phyloP scores from a whole-genome alignment of 495 filamentous ascomycete genomes.

The Podospora comata region DNA sequence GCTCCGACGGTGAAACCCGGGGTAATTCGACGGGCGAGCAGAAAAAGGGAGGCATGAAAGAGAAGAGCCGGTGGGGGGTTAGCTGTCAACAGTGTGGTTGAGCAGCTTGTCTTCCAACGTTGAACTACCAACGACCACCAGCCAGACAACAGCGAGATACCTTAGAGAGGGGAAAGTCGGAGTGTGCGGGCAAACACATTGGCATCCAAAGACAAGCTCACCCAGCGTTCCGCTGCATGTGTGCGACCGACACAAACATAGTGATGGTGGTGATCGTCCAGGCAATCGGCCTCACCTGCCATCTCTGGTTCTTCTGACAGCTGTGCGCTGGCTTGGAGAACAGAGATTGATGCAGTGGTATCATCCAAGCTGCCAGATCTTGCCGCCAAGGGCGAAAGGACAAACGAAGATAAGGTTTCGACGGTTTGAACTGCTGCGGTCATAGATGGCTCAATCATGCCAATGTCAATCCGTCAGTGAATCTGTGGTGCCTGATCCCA shows the following conservation, averaged over 20 bases:
- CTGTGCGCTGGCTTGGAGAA: neutral
- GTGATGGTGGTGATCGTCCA: neutral
- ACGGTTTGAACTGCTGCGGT: neutral
- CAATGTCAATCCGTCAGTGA: neutral
- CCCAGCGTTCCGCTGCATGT: neutral
- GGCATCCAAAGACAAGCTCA: neutral
- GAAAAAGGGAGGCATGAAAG: neutral
- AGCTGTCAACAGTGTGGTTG: neutral
- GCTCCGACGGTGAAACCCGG: neutral
- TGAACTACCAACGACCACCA: neutral
- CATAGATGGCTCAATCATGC: neutral
- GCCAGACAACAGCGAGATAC: neutral
- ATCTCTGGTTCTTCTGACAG: neutral
- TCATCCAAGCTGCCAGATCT: neutral
- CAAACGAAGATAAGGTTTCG: neutral
- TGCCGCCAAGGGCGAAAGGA: neutral
- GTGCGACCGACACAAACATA: neutral
- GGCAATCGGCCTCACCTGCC: neutral
- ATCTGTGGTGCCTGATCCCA: neutral
- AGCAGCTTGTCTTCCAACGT: neutral
- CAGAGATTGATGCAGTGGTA: neutral
- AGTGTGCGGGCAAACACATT: neutral
- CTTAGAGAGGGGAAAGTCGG: neutral
- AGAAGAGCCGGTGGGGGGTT: neutral
- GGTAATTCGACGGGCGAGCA: neutral